Evolutionary conservation across 306 rosid species (phyloP).

Genomic region (Rosa lucieae): DNA sequence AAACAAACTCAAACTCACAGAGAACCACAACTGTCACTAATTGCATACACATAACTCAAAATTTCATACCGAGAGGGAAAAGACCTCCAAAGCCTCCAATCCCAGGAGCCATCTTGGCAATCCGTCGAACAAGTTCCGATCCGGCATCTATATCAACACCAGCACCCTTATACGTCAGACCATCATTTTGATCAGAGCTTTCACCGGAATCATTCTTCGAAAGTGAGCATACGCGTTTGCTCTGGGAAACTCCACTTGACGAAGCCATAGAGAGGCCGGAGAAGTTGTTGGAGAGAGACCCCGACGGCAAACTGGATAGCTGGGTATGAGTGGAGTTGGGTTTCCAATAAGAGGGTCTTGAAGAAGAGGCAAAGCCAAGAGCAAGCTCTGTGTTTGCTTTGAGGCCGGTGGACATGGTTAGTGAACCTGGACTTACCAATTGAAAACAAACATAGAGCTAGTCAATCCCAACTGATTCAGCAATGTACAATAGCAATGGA

Average conservation of each 20-base stretch:
- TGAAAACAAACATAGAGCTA: background rate
- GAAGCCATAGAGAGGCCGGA: conserved; percentile 14
- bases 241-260: background rate
- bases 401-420: conserved; percentile 24
- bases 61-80: conserved; percentile 68
- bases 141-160: conserved; percentile 97
- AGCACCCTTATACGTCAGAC: conserved; percentile 78
- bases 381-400: conserved; percentile 28
- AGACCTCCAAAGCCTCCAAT: conserved; percentile 96
- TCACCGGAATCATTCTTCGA: conserved; percentile 19
- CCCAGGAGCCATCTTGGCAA: conserved; percentile 90
- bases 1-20: conserved; percentile 8
- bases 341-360: background rate
- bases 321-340: background rate
- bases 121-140: conserved; percentile 79
- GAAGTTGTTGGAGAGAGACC: conserved; percentile 12
- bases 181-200: conserved; percentile 17
- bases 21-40: background rate
- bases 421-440: background rate
- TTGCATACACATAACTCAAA: background rate
- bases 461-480: background rate
- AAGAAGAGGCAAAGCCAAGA: conserved; percentile 4
- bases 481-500: background rate
- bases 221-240: conserved; percentile 18
- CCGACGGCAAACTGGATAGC: conserved; percentile 1